Evolutionary conservation across 2,329 filamentous ascomycete species (phyloP), one percentile per base, ranked within the genome.

Genomic region (Microcyclosporella mali): DNA sequence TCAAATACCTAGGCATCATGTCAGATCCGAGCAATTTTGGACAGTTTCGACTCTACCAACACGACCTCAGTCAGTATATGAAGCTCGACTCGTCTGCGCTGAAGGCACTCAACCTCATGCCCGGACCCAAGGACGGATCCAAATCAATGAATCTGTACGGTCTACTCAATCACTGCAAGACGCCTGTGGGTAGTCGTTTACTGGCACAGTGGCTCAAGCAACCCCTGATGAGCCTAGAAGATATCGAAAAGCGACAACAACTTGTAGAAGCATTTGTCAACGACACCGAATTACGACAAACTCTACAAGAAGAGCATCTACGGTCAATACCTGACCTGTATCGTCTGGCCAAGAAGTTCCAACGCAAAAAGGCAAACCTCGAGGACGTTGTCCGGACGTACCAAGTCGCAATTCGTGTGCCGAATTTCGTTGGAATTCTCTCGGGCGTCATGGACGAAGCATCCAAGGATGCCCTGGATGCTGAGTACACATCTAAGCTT

Each of bases 81-180:
- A 98, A 95, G 67, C 75, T 98, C 3, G 92, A 98, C 66, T 88
- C 94, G 1, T 88, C 92, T 1, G 92, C 92, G 0, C 71, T 98
- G 33, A 90, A 94, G 59, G 92, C 92, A 0, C 75, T 98, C 41
- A 98, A 98, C 58, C 76, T 98, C 29, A 97, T 98, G 89, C 94
- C 92, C 4, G 90, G 92, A 4, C 87, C 87, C 0, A 81, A 88
- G 52, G 92, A 98, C 60, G 92, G 92, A 2, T 79, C 88, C n/a
- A 97, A 95, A 70, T 94, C 81, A 1, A 98, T 98, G 92, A 97
- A 89, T 61, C 65, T 98, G 40, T 98, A 86, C 56, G 92, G 92
- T 0, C 71, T 98, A 14, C 73, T 98, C 32, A 97, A 98, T 58
- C 89, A 97, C 65, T 98, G 92, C 80, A 97, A 95, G 66, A 98